Conservation (phyloP, 2,329 filamentous ascomycete species). For the Aspergillus aculeatus region DNA sequence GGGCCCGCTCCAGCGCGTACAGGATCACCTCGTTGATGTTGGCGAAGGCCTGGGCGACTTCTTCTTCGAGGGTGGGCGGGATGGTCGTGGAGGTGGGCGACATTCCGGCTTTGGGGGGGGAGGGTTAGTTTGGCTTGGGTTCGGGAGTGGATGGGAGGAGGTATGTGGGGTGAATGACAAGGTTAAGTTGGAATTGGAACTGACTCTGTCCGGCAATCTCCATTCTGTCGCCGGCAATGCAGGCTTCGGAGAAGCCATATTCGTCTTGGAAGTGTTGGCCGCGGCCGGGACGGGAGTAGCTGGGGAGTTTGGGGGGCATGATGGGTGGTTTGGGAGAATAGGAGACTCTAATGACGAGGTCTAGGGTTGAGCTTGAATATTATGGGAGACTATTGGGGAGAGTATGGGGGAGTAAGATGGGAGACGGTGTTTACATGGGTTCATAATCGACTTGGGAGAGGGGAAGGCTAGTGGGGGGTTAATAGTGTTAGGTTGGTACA, state of each 20-base stretch:
- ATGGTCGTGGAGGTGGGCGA: slow-evolving; percentile 1
- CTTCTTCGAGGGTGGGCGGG: neutral
- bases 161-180: neutral
- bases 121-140: neutral
- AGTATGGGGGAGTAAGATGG: neutral
- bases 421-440: neutral
- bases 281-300: slow-evolving; percentile 6
- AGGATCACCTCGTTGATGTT: slow-evolving; percentile 8
- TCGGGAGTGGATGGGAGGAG: neutral
- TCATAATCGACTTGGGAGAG: neutral
- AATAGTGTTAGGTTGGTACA: neutral
- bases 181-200: neutral
- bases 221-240: slow-evolving; percentile 5
- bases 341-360: neutral
- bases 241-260: slow-evolving; percentile 4
- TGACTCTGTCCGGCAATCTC: slow-evolving; percentile 3
- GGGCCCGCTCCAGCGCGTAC: neutral
- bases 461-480: neutral
- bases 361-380: neutral
- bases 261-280: slow-evolving; percentile 5
- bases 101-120: neutral
- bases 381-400: no score
- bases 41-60: slow-evolving; percentile 5
- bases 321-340: neutral
- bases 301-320: neutral